Evolutionary conservation across 1,139 yeast genomes (phyloP), one percentile per base, ranked within the genome.

Genomic region (Saccharomyces hybrid): DNA sequence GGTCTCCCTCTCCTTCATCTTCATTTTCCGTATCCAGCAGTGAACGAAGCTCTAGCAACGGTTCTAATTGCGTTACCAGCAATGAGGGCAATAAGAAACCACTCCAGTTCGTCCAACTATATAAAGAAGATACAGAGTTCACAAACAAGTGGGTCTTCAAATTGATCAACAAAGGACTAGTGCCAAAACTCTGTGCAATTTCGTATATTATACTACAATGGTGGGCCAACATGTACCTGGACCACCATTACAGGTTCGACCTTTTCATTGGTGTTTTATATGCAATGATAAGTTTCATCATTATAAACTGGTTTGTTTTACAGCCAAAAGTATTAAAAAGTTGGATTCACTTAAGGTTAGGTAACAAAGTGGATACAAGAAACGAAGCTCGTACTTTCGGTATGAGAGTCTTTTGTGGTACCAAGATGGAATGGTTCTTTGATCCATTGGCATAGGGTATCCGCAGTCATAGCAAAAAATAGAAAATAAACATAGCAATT

Each of bases 151-250:
- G 67, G 66, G 57, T 60, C 42, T 62, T 62, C 49, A 56, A 52
- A 14, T 42, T 64, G 11, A 60, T 66, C 49, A 64, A 65, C 53
- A 57, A 57, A 11, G 66, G 67, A 6, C 28, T 63, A n/a, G 31
- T 66, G 24, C 68, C 58, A 71, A 78, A 63, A 49, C 66, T 16
- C 55, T 68, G 32, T 72, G 77, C 54, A 60, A 75, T 54, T 47
- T 55, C 3, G 74, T 80, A 71, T 79, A 80, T 50, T 57, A 42
- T 73, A 4, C 65, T 82, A 51, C 89, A 84, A 65, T 82, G 88
- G 85, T 84, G 88, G 88, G 82, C 86, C 24, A 83, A 89, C 12
- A 83, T 84, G 69, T 84, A 84, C 63, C 69, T 84, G 57, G 88
- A 83, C 64, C 90, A 84, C 66, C 89, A 84, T 69, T 84, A 84